Conservation (phyloP, 345 rosid species). For the Cardiospermum halicacabum region DNA sequence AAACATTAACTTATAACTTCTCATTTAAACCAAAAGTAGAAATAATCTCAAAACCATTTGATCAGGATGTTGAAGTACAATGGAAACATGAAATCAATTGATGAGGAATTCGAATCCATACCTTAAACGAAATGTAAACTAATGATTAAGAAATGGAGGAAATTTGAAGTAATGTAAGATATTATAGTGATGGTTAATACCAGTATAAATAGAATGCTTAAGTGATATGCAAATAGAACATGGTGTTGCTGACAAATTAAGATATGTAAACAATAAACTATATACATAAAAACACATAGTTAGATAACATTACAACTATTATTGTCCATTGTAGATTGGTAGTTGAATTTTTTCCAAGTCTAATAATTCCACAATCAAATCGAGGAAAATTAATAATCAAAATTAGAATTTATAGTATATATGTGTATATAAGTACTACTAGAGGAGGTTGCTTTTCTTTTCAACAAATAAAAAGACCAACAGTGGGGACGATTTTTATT, state of each 20-base stretch:
- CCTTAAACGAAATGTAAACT: too few relatives aligned
- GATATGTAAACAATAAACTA: conserved; percentile 4
- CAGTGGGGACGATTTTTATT: not conserved
- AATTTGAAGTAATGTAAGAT: not conserved
- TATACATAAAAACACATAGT: conserved; percentile 2
- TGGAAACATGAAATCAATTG: too few relatives aligned
- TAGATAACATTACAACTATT: not conserved
- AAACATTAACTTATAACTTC: too few relatives aligned
- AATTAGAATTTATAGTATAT: not conserved
- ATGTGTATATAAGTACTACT: too few relatives aligned
- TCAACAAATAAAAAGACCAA: not conserved
- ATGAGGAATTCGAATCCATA: too few relatives aligned
- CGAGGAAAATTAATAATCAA: not conserved
- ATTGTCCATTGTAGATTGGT: not conserved
- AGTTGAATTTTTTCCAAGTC: conserved; percentile 2
- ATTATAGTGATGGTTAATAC: conserved; percentile 22
- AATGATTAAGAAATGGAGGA: conserved; percentile 9
- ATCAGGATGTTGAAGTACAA: too few relatives aligned
- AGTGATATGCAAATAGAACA: conserved; percentile 37
- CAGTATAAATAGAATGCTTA: conserved; percentile 27
- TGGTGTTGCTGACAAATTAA: conserved; percentile 40
- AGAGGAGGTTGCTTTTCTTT: not conserved
- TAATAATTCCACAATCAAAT: not conserved
- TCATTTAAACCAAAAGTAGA: too few relatives aligned
- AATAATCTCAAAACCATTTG: too few relatives aligned